phyloP scores from a whole-genome alignment of 352 stramenopile genomes.

The Globisporangium rhizosaccharum region DNA sequence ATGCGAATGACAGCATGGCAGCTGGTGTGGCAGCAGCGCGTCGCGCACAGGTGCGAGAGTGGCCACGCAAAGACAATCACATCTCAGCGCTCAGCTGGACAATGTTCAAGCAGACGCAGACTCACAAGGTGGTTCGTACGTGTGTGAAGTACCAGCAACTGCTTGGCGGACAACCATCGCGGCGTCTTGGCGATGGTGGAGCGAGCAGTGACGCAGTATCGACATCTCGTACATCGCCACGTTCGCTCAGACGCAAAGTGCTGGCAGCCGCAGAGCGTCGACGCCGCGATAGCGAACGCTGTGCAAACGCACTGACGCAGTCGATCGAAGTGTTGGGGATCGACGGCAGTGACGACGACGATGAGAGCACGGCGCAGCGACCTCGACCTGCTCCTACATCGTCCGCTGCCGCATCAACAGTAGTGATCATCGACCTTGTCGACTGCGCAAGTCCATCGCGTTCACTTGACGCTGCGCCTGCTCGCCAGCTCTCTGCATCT shows the following conservation, averaged over 20 bases:
- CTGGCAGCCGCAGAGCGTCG: conserved; percentile 52
- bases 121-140: neutral
- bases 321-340: conserved; percentile 34
- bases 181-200: conserved; percentile 1
- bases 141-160: conserved; percentile 5
- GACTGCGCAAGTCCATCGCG: no score
- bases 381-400: neutral
- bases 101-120: neutral
- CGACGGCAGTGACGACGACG: conserved; percentile 46
- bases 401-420: neutral
- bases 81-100: neutral
- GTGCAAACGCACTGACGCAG: conserved; percentile 13
- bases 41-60: conserved; percentile 25
- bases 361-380: conserved; percentile 3
- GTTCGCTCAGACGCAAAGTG: conserved; percentile 25
- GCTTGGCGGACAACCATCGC: neutral
- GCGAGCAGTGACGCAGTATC: neutral
- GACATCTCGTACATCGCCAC: neutral
- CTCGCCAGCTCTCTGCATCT: neutral
- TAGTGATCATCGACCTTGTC: no score
- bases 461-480: no score
- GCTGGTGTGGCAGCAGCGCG: conserved; percentile 35
- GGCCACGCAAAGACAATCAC: neutral
- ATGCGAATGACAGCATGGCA: conserved; percentile 23
- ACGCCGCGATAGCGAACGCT: conserved; percentile 34